These are phyloP conservation scores for Chlorella ohadii DNA, from an alignment of 139 green algal species.

Conservation along the genomic window DNA sequence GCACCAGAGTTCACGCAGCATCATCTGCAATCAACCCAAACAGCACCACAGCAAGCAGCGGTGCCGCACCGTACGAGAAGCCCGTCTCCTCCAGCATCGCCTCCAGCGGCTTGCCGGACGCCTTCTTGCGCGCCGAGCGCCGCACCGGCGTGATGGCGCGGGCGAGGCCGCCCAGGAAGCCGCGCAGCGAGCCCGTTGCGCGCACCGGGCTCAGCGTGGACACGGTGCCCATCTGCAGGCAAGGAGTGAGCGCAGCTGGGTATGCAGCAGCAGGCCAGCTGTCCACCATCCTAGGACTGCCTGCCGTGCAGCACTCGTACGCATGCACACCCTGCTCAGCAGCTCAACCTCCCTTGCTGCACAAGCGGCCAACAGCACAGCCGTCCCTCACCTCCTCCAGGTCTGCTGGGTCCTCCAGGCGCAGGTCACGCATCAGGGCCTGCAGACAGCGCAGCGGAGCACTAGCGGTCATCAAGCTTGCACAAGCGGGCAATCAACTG, in stretches of 20 bases:
- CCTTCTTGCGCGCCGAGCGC: conserved; percentile 14
- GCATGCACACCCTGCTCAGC: no score
- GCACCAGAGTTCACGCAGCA: no score
- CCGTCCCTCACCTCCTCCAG: neutral
- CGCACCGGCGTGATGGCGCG: conserved; percentile 38
- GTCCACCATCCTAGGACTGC: no score
- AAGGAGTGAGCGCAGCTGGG: neutral
- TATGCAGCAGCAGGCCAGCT: neutral
- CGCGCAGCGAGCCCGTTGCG: neutral
- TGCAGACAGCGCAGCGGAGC: no score
- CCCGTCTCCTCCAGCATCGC: conserved; percentile 37
- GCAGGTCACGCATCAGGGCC: conserved; percentile 31
- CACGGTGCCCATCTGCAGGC: conserved; percentile 24
- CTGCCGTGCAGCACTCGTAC: no score
- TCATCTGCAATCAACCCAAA: no score
- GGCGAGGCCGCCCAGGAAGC: conserved; percentile 19
- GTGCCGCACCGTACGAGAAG: conserved; percentile 27
- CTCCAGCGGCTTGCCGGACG: neutral
- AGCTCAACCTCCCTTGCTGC: no score
- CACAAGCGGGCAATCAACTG: no score
- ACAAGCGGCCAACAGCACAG: neutral
- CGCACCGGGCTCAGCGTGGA: conserved; percentile 36
- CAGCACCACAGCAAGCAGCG: no score
- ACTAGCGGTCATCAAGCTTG: no score
- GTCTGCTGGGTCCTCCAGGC: conserved; percentile 4